These are phyloP conservation scores for Trypanosoma congolense DNA, from an alignment of 208 protist species.

Conservation along the genomic window DNA sequence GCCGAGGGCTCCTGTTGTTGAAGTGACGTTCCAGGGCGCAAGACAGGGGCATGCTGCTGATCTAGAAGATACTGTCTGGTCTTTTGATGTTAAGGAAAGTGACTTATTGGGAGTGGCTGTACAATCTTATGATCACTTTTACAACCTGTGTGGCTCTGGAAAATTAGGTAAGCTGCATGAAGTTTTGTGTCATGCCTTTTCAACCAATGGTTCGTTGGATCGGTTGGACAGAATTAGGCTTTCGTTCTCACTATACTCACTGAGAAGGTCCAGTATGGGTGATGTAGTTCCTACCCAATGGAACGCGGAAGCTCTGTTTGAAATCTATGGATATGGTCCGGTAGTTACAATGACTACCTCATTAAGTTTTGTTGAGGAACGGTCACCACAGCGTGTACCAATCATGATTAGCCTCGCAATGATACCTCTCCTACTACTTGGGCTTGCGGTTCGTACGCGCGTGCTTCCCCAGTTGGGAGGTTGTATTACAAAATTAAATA, in stretches of 20 bases:
- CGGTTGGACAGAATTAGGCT: constrained; percentile 28
- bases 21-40: constrained; percentile 32
- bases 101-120: constrained; percentile 30
- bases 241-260: constrained; percentile 33
- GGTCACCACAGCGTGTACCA: constrained; percentile 18
- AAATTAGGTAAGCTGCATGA: constrained; percentile 29
- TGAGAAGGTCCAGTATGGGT: constrained; percentile 21
- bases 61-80: neutral
- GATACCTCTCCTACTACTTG: constrained; percentile 16
- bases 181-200: constrained; percentile 32
- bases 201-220: constrained; percentile 36
- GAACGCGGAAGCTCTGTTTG: constrained; percentile 32
- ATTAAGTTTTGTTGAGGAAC: constrained; percentile 13
- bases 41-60: neutral
- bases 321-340: constrained; percentile 36
- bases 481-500: neutral
- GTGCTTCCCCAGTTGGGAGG: constrained; percentile 3
- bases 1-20: constrained; percentile 23
- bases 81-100: constrained; percentile 20
- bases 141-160: constrained; percentile 21
- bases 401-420: constrained; percentile 23
- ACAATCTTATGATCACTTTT: constrained; percentile 18
- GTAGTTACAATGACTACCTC: constrained; percentile 33
- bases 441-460: constrained; percentile 22
- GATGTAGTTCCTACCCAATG: constrained; percentile 26